Evolutionary conservation across 2,329 filamentous ascomycete genomes (phyloP).

Genomic region (Diaporthe longicolla): DNA sequence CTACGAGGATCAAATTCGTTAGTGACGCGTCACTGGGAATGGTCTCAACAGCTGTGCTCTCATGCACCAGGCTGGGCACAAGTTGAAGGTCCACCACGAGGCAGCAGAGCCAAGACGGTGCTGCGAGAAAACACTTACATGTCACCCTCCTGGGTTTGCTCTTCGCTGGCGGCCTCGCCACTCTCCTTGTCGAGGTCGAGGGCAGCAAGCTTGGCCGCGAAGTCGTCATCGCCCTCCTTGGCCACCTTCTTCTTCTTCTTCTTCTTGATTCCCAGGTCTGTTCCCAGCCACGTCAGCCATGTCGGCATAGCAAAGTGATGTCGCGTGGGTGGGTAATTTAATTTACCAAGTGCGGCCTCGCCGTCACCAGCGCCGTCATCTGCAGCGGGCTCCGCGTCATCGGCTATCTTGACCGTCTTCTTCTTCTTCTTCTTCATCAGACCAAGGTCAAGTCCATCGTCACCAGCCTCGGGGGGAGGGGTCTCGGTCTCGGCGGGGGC

Average conservation of each 20-base stretch:
- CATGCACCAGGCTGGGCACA: neutral
- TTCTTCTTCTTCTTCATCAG: conserved; percentile 86
- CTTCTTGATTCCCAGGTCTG: conserved; percentile 67
- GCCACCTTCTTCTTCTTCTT: conserved; percentile 87
- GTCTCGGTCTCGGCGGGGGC: conserved; percentile 51
- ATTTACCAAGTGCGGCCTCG: conserved; percentile 51
- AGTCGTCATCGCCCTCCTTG: conserved; percentile 68
- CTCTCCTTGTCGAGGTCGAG: conserved; percentile 74
- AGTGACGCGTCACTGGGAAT: neutral
- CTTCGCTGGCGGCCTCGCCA: conserved; percentile 65
- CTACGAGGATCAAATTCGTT: conserved; percentile 2
- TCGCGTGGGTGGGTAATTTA: conserved; percentile 15
- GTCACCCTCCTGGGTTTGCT: conserved; percentile 77
- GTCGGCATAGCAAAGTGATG: conserved; percentile 52
- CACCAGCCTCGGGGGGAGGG: conserved; percentile 73
- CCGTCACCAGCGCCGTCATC: conserved; percentile 59
- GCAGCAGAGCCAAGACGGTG: conserved; percentile 45
- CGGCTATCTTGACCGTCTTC: conserved; percentile 67
- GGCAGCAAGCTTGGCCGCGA: conserved; percentile 73
- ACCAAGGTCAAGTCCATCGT: conserved; percentile 64
- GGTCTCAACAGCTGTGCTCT: neutral
- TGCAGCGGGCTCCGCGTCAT: conserved; percentile 68
- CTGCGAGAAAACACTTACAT: conserved; percentile 66
- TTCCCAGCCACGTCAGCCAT: conserved; percentile 45
- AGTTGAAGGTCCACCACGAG: neutral